Evolutionary conservation across 2,329 filamentous ascomycete genomes (phyloP), one percentile per base, ranked within the genome.

Genomic region (Podosphaera aphanis): DNA sequence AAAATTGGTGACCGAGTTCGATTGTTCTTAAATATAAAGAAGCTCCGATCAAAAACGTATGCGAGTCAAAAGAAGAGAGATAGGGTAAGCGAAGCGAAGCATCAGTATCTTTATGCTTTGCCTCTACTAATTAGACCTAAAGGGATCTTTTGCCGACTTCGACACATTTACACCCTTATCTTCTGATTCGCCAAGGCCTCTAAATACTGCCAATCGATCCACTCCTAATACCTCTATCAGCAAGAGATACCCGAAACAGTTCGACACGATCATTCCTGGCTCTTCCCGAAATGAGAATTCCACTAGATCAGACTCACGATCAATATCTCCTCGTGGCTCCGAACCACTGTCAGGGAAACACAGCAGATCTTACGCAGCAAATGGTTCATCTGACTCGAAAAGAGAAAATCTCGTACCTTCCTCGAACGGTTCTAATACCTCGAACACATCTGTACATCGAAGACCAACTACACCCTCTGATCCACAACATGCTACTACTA

Each of bases 1-100:
- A 98, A 95, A 63, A 83, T 98, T 52, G 90, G 90, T 51, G 90
- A 98, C 62, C 78, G 90, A 46, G 88, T 98, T 31, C 82, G 88
- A 51, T 79, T 98, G 49, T 86, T 84, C 56, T 70, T 86, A 50
- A 78, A 79, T 52, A 85, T 88, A 59, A 88, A 88, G 65, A 82
- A 84, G 61, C 67, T 90, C 47, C 70, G 83, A 52, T 84, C 78
- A 47, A 83, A 77, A 61, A 74, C 79, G 4, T 79, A 80, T 53
- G 74, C 79, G 48, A 83, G 80, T 56, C 75, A 79, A 55, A 83
- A 81, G 63, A 85, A 84, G 65, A 75, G 83, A 49, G 84, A 93
- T 66, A 73, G 88, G 66, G 86, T 92, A 68, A 64, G 70, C 63
- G 2, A 20, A 18, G 35, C 29, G 29, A 33, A 33, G 29, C 11